Conservation (phyloP, 495 filamentous ascomycete genomes). For the Glarea lozoyensis region DNA sequence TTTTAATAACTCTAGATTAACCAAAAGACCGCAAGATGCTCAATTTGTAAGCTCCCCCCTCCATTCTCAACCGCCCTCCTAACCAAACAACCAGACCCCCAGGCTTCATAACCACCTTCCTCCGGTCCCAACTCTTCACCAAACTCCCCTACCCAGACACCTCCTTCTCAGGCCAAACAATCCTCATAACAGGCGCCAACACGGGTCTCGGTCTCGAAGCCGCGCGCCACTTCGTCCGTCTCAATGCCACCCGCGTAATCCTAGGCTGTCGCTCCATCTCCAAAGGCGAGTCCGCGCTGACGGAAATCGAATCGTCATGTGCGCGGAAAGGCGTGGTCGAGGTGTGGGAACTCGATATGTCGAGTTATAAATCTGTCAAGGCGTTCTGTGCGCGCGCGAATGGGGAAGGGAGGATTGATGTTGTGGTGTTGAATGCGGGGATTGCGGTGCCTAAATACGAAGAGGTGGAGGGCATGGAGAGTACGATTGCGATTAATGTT, state of each 20-base stretch:
- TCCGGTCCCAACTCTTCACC: no score
- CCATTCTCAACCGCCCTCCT: no score
- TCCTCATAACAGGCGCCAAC: conserved; percentile 43
- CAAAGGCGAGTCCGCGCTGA: conserved; percentile 40
- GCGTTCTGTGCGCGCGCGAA: conserved; percentile 10
- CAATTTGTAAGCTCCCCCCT: no score
- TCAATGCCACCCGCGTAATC: conserved; percentile 38
- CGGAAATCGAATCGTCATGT: conserved; percentile 26
- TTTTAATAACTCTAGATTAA: no score
- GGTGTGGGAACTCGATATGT: conserved; percentile 50
- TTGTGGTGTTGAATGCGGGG: conserved; percentile 16
- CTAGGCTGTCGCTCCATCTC: conserved; percentile 40
- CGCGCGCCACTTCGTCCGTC: conserved; percentile 33
- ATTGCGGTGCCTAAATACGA: conserved; percentile 3
- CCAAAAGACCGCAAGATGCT: no score
- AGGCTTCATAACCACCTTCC: no score
- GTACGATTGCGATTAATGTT: conserved; percentile 18
- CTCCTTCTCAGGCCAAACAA: neutral
- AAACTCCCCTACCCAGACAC: neutral
- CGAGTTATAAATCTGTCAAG: conserved; percentile 18
- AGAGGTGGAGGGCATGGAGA: conserved; percentile 4
- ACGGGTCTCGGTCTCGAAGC: conserved; percentile 41
- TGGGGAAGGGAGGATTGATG: conserved; percentile 10
- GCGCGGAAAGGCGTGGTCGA: conserved; percentile 26
- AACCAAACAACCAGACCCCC: no score